Evolutionary conservation across 352 stramenopile species (phyloP), one percentile per base, ranked within the genome.

Genomic region (Globisporangium acanthophoron): DNA sequence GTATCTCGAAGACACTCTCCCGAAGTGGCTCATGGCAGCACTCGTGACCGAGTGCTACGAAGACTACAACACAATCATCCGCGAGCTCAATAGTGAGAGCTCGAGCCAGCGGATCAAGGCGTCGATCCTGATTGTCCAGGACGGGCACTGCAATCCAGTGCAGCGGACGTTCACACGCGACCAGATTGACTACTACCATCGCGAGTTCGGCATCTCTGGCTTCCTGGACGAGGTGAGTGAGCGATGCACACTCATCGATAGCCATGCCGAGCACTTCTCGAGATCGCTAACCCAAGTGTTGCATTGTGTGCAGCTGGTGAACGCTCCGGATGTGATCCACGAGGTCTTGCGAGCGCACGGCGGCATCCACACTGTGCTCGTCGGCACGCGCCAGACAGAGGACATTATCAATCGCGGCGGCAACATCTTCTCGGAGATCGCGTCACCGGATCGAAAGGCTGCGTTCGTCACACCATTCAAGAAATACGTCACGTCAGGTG

Each of bases 401-500:
- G 70, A 90, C 18, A 68, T 92, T 35, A 87, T 95, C 51, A 92
- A 94, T 46, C 62, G 58, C 33, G 80, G 82, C 15, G 70, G 61
- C 7, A 65, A 90, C 39, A 76, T 95, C 24, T 95, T 95, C 49
- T 44, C 56, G 5, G 60, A 69, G 5, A 70, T 95, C 24, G 67
- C 80, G 1, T 68, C 69, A 0, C 57, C 67, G 11, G 79, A 92
- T 50, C 67, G 81, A n/a, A 85, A 85, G 35, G 73, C 79, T 29
- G 80, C 80, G 8, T 89, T 95, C 20, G 74, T 93, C 21, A 95
- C 84, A 11, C 86, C 86, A 5, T 88, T 65, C 62, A 94, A 95
- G 59, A 92, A 92, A 74, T 95, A 95, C 44, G 79, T 94, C 16
- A 88, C 81, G 5, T 87, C 82, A 56, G 78, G 80, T 87, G 62